A percentile compares a stretch with the other conserved stretches of the same genome.
phyloP scores from a whole-genome alignment of 2,329 filamentous ascomycete genomes.

The Aspergillus pseudoviridinutans region DNA sequence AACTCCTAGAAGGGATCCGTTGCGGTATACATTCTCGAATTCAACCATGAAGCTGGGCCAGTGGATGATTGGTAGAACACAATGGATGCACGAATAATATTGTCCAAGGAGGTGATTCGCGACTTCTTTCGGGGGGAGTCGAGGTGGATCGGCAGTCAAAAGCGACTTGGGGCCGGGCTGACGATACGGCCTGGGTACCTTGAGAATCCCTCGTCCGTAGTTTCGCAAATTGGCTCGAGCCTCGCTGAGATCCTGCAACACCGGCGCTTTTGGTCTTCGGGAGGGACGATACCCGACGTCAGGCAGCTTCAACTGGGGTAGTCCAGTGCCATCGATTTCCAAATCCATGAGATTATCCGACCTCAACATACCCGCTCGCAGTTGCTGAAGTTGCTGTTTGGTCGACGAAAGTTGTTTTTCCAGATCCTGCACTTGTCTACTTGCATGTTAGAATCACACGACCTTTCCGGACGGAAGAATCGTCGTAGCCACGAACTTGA shows the following conservation, averaged over 20 bases:
- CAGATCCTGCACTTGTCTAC: slow-evolving; percentile 84
- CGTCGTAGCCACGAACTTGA: slow-evolving; percentile 60
- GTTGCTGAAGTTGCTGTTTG: slow-evolving; percentile 71
- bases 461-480: slow-evolving; percentile 1
- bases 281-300: slow-evolving; percentile 63
- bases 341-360: slow-evolving; percentile 45
- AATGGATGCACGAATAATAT: slow-evolving; percentile 74
- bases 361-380: slow-evolving; percentile 61
- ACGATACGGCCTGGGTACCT: slow-evolving; percentile 67
- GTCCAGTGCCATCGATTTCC: slow-evolving; percentile 35
- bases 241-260: slow-evolving; percentile 65
- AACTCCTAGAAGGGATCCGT: slow-evolving; percentile 56
- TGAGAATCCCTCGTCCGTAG: slow-evolving; percentile 75
- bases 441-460: slow-evolving; percentile 16
- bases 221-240: slow-evolving; percentile 69
- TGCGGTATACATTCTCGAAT: slow-evolving; percentile 72
- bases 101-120: slow-evolving; percentile 69
- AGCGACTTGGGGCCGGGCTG: slow-evolving; percentile 47
- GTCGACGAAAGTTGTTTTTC: slow-evolving; percentile 84
- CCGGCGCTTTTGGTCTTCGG: slow-evolving; percentile 57
- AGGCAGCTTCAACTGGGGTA: slow-evolving; percentile 56
- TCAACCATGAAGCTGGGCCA: slow-evolving; percentile 77
- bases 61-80: slow-evolving; percentile 79
- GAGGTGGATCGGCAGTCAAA: slow-evolving; percentile 55
- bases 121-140: slow-evolving; percentile 65